Evolutionary conservation across 176 grass and related monocot genomes (phyloP).

Genomic region (Aegilops tauschii): DNA sequence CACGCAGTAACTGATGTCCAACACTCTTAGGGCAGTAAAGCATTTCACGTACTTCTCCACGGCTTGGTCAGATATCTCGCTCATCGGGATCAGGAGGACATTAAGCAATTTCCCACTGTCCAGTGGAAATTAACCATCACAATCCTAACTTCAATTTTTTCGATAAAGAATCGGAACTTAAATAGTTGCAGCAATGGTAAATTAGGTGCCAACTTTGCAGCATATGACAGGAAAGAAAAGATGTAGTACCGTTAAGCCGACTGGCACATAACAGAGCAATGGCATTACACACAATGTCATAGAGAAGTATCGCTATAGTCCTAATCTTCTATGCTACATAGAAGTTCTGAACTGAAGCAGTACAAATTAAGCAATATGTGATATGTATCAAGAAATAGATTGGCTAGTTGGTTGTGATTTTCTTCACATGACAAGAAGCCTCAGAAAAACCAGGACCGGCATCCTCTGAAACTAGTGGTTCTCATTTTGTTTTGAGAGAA

Average conservation of each 20-base stretch:
- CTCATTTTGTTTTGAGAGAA: background rate
- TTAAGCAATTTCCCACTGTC: constrained; percentile 41
- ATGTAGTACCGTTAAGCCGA: background rate
- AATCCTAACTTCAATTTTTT: background rate
- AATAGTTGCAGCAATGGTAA: background rate
- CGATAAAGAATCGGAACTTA: background rate
- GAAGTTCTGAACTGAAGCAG: background rate
- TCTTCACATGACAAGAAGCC: background rate
- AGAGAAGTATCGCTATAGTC: background rate
- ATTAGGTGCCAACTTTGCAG: background rate
- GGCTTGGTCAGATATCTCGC: constrained; percentile 39
- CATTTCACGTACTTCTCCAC: constrained; percentile 32
- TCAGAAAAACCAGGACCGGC: background rate
- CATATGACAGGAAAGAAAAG: background rate
- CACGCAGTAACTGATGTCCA: constrained; percentile 54
- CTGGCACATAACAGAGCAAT: background rate
- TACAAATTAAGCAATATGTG: background rate
- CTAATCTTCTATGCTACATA: background rate
- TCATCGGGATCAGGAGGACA: constrained; percentile 62
- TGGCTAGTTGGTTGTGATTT: background rate
- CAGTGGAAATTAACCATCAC: background rate
- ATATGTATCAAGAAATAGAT: background rate
- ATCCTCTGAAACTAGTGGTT: background rate
- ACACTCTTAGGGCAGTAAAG: constrained; percentile 33
- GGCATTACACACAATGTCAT: background rate